Base-by-base conservation (phyloP, 352 stramenopile species). In the Globisporangium carolinianum region DNA sequence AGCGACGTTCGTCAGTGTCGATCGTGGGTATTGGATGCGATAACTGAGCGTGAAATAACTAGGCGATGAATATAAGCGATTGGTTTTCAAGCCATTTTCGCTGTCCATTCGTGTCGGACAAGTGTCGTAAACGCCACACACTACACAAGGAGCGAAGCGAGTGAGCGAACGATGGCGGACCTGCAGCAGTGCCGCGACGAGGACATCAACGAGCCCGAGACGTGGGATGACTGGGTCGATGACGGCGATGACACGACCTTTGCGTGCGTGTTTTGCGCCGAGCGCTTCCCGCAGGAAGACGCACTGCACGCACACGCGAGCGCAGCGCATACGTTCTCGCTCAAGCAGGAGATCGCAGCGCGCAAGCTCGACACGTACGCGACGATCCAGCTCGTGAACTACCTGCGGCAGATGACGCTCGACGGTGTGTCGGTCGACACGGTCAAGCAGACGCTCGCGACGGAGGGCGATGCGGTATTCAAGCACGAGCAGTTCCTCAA, bases 221-320 rank as follows among this genome's bases (percentile, higher is more conserved):
- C 72, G 54, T 94, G 84, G 84, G 79, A 94, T 52, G 84, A 94
- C 75, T 94, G 84, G 84, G 76, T 91, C 47, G 84, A 91, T 58
- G 84, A 94, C 46, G 65, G 64, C 54, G 59, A 72, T 24, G 69
- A 73, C 53, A 17, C 58, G 24, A 73, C 57, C 61, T 88, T 87
- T 56, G 65, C 62, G 56, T 94, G 84, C 47, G 71, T 94, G 35
- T 91, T 94, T 64, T 94, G 84, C 58, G 53, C 55, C 51, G 66
- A 70, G 48, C 73, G 73, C 43, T 78, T 80, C 57, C 39, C 71
- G 12, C 47, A 59, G 11, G 73, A 89, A 58, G 65, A 72, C 57
- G 61, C 69, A 36, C 68, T 94, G 45, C 79, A 90, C 55, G 66
- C 67, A 62, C 83, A 94, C 62, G 51, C 88, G 39, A 60, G 72